phyloP scores from a whole-genome alignment of 805 yeast genomes.

The Blastobotrys attinorum region DNA sequence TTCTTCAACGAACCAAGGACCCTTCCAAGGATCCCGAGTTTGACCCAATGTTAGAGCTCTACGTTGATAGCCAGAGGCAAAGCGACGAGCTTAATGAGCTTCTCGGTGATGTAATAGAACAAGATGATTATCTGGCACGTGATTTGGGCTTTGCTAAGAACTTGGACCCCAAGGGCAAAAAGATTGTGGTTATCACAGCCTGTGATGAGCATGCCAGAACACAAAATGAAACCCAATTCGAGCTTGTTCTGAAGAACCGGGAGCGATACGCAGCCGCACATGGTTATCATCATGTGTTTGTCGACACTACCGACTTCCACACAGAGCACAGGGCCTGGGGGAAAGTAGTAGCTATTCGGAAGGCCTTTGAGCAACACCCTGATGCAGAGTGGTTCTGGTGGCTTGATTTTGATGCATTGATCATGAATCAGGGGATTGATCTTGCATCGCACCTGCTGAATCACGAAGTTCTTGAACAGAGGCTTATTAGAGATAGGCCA shows the following conservation, averaged over 20 bases:
- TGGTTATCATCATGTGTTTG: slow-evolving; percentile 21
- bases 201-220: slow-evolving; percentile 15
- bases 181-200: slow-evolving; percentile 17
- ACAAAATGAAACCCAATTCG: background rate
- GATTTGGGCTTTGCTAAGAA: no score
- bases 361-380: slow-evolving; percentile 24
- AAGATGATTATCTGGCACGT: no score
- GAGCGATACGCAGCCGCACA: slow-evolving; percentile 24
- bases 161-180: slow-evolving; percentile 4
- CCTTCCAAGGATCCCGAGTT: no score
- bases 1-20: no score
- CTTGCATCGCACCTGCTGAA: slow-evolving; percentile 22
- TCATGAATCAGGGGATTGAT: slow-evolving; percentile 25
- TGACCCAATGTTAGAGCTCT: no score
- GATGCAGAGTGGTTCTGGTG: slow-evolving; percentile 32
- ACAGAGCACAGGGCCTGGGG: slow-evolving; percentile 20
- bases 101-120: no score
- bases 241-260: slow-evolving; percentile 20
- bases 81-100: no score
- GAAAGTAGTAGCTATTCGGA: slow-evolving; percentile 28
- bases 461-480: slow-evolving; percentile 20
- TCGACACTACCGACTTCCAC: slow-evolving; percentile 17
- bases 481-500: slow-evolving; percentile 20
- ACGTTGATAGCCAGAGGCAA: no score
- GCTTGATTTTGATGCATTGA: slow-evolving; percentile 29